Base-by-base conservation (phyloP, 352 stramenopile species). In the Phytopythium oedochilum region DNA sequence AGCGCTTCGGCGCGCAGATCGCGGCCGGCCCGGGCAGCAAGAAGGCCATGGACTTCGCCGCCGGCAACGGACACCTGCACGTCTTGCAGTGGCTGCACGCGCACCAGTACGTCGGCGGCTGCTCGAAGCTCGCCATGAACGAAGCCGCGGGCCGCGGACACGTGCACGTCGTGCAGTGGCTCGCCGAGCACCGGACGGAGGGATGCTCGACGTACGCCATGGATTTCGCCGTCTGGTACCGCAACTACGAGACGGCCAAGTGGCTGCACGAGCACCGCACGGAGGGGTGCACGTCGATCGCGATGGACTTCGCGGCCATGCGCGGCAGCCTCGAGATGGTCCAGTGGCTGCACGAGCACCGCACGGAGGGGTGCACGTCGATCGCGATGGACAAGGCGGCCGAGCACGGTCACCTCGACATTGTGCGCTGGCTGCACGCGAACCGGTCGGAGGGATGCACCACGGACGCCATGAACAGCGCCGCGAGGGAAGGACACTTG, bases 21-120 rank as follows among this genome's bases (percentile, higher is more conserved):
- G 35, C 36, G 17, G 17, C 17, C 26, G 45, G 45, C 28, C 28
- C 28, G 45, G 45, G 45, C 45, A 39, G 45, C 28, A 34, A 36
- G 45, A 51, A 51, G 45, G 45, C 45, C 15, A 32, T 51, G 26
- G 45, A 51, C 45, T 51, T 51, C 17, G 45, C 45, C 12, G 45
- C 45, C 17, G 45, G 45, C 9, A 63, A 71, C 9, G 73, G 73
- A 17, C 61, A 83, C 32, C 53, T 87, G 20, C 34, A 60, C 7
- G 61, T 85, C 10, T 54, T 85, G 3, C 25, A 72, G 48, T 87
- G 70, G 69, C 61, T 88, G 17, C 67, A 88, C 22, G 18, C 18
- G 26, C 45, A 78, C 42, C 15, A 23, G 26, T 35, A 38, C 26
- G 44, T 14, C 22, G 45, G 35, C 29, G 54, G 54, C 12, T 47